Conservation (phyloP, 208 protist genomes). For the Leptomonas pyrrhocoris region DNA sequence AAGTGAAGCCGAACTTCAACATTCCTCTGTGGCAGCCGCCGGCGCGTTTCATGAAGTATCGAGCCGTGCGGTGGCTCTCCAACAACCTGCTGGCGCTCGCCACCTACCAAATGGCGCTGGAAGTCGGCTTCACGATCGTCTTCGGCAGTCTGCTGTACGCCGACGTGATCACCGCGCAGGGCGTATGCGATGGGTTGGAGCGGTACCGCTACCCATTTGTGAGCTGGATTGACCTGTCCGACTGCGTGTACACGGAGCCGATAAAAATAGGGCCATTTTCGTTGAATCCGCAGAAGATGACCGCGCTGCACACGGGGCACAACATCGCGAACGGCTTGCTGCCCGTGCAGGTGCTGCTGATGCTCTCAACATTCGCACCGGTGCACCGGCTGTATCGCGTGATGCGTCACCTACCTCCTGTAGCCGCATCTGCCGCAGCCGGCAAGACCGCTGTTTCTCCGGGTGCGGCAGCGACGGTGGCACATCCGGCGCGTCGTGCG, state of each 20-base stretch:
- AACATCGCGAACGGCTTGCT: constrained; percentile 69
- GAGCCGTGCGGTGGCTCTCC: constrained; percentile 49
- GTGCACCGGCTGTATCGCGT: constrained; percentile 27
- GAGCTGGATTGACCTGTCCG: constrained; percentile 51
- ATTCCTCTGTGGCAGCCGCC: constrained; percentile 43
- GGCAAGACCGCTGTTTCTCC: neutral
- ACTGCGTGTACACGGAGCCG: constrained; percentile 45
- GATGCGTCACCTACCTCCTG: constrained; percentile 5
- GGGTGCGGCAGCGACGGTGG: neutral
- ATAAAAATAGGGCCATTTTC: constrained; percentile 42
- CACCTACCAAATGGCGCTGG: constrained; percentile 69
- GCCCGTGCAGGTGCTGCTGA: constrained; percentile 59
- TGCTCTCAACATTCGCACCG: constrained; percentile 48
- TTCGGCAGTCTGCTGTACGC: constrained; percentile 50
- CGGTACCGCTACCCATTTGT: constrained; percentile 55
- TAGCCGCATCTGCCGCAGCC: neutral
- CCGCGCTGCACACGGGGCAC: constrained; percentile 65
- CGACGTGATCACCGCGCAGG: constrained; percentile 30
- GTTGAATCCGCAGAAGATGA: constrained; percentile 62
- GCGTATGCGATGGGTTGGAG: constrained; percentile 37
- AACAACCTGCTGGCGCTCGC: constrained; percentile 63
- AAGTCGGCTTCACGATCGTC: constrained; percentile 46
- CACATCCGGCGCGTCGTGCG: constrained; percentile 11
- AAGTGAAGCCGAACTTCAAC: constrained; percentile 30
- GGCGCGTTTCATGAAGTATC: constrained; percentile 44